Percentiles rank a stretch among this genome's conserved stretches.
Evolutionary conservation across 1,139 yeast species (phyloP).

Genomic region (Magnusiomyces tetraspermus): DNA sequence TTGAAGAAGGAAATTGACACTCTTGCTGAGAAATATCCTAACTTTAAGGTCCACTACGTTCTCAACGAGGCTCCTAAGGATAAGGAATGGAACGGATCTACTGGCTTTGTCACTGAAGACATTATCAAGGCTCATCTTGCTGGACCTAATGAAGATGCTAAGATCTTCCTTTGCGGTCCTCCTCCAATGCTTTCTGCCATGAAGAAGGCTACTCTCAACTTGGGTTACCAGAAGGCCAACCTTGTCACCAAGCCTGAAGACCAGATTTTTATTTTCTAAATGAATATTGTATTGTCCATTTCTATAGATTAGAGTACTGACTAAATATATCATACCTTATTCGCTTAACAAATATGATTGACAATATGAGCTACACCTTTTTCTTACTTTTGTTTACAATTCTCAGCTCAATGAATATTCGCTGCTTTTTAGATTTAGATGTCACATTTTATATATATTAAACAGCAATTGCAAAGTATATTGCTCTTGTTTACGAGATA

Average conservation of each 20-base stretch:
- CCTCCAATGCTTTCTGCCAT: conserved; percentile 70
- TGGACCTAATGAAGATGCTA: conserved; percentile 46
- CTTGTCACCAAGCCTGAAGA: conserved; percentile 86
- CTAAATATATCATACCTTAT: too few species aligned
- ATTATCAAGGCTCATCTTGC: conserved; percentile 58
- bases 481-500: too few species aligned
- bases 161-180: conserved; percentile 84
- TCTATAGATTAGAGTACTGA: too few species aligned
- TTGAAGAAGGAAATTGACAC: conserved; percentile 70
- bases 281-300: too few species aligned
- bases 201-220: conserved; percentile 61
- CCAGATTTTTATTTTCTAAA: conserved; percentile 71
- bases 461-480: too few species aligned
- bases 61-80: conserved; percentile 58
- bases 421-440: too few species aligned
- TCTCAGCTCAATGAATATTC: too few species aligned
- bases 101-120: conserved; percentile 71
- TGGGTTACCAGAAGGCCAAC: conserved; percentile 77
- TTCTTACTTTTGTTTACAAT: too few species aligned
- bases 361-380: too few species aligned
- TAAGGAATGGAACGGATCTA: conserved; percentile 55
- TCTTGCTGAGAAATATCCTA: conserved; percentile 49
- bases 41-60: conserved; percentile 61
- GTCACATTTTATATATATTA: too few species aligned
- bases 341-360: too few species aligned